Conservation (phyloP, 176 grass and related monocot genomes). For the Panicum miliaceum region DNA sequence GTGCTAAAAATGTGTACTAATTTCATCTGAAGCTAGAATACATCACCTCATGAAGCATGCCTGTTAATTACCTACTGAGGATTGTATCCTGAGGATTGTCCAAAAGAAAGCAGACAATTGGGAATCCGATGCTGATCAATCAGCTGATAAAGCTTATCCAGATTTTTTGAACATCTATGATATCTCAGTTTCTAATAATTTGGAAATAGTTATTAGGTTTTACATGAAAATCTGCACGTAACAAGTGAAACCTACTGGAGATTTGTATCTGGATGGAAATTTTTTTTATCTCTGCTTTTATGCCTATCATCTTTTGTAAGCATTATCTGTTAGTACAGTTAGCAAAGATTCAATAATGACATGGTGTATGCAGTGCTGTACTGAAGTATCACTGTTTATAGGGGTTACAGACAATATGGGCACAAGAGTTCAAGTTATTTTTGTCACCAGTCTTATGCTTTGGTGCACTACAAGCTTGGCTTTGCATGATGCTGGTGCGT, state of each 20-base stretch:
- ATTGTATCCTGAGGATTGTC: neutral
- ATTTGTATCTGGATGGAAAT: neutral
- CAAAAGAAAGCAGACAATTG: neutral
- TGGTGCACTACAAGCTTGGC: constrained; percentile 28
- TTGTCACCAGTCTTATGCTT: constrained; percentile 22
- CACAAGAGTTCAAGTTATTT: constrained; percentile 34
- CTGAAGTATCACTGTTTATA: neutral
- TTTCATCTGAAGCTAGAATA: neutral
- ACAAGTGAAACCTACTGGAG: neutral
- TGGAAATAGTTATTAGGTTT: neutral
- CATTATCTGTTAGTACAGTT: neutral
- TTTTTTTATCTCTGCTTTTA: neutral
- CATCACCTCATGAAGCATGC: neutral
- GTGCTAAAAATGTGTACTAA: neutral
- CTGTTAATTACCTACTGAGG: neutral
- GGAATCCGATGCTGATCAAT: neutral
- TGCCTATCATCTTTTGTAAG: neutral
- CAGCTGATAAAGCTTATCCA: neutral
- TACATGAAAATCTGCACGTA: neutral
- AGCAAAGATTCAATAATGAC: neutral
- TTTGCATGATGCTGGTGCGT: constrained; percentile 51
- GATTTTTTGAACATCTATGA: neutral
- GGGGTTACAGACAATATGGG: constrained; percentile 48
- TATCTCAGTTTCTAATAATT: neutral
- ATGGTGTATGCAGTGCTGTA: neutral